phyloP scores from a whole-genome alignment of 176 grass and related monocot species.

The Saccharum officinarum region DNA sequence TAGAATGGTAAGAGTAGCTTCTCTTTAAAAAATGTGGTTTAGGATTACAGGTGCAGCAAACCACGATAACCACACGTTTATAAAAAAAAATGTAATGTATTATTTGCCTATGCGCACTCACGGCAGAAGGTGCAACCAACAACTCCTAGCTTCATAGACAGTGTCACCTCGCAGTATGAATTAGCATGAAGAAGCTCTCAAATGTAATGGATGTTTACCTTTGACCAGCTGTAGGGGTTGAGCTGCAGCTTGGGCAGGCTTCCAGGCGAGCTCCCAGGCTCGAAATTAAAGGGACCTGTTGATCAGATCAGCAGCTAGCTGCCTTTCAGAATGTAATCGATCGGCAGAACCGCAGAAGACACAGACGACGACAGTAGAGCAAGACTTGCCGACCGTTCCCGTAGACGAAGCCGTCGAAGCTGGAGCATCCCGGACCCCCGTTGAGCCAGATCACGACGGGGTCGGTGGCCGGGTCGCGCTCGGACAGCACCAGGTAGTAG shows the following conservation, averaged over 20 bases:
- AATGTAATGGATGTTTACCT: conserved; percentile 37
- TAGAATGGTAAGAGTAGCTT: background rate
- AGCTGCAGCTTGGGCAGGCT: conserved; percentile 67
- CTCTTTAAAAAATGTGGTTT: background rate
- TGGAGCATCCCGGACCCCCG: conserved; percentile 86
- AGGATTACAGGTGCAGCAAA: background rate
- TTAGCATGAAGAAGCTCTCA: background rate
- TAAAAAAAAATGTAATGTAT: background rate
- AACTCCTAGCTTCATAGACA: background rate
- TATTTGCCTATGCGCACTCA: background rate
- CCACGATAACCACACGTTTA: background rate
- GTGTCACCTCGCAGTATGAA: background rate
- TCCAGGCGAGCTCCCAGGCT: conserved; percentile 31
- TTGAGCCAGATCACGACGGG: conserved; percentile 93
- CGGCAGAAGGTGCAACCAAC: background rate
- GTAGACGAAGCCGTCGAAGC: conserved; percentile 86
- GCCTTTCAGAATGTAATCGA: background rate
- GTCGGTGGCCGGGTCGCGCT: conserved; percentile 58
- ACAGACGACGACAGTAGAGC: background rate
- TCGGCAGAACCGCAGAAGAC: background rate
- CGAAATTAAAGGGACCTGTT: conserved; percentile 70
- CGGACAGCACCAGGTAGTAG: conserved; percentile 83
- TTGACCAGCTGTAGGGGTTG: conserved; percentile 92
- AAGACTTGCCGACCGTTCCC: conserved; percentile 40
- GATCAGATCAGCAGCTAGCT: background rate